Percentiles rank a stretch among this genome's conserved stretches.
phyloP scores from a whole-genome alignment of 2,329 filamentous ascomycete genomes.

The Emmonsia crescens region DNA sequence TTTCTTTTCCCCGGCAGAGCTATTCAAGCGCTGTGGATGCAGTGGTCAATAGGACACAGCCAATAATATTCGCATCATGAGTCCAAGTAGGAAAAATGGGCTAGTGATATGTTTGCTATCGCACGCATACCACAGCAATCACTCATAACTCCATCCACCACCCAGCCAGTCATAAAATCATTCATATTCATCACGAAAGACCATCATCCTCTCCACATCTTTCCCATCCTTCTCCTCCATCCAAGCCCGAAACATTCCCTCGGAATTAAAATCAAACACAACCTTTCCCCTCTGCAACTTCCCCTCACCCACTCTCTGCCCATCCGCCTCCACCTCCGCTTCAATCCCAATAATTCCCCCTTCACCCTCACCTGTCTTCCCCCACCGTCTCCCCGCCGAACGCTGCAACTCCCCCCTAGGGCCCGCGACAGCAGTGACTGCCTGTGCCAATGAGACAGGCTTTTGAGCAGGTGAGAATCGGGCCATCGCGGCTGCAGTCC shows the following conservation, averaged over 20 bases:
- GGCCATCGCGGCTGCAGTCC: slow-evolving; percentile 62
- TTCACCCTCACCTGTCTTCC: slow-evolving; percentile 62
- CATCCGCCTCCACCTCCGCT: slow-evolving; percentile 44
- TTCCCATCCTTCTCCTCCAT: slow-evolving; percentile 31
- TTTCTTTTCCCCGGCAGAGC: neutral
- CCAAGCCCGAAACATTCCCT: slow-evolving; percentile 78
- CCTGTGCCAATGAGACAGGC: slow-evolving; percentile 39
- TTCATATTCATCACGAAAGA: slow-evolving; percentile 32
- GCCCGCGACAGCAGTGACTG: slow-evolving; percentile 57
- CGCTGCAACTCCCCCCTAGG: slow-evolving; percentile 60
- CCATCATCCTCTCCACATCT: slow-evolving; percentile 32
- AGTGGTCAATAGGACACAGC: neutral
- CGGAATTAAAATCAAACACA: slow-evolving; percentile 72
- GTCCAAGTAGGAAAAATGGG: neutral
- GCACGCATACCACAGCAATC: too few relatives aligned
- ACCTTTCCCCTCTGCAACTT: slow-evolving; percentile 38
- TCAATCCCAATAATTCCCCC: slow-evolving; percentile 71
- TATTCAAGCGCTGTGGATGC: neutral
- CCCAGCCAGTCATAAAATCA: slow-evolving; percentile 6
- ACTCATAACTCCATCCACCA: neutral
- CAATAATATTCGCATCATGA: neutral
- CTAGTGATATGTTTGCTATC: too few relatives aligned
- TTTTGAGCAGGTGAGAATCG: slow-evolving; percentile 44
- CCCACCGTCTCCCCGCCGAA: slow-evolving; percentile 65
- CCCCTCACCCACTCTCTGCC: slow-evolving; percentile 21